A percentile compares a stretch with the other conserved stretches of the same genome.
Evolutionary conservation across 2,329 filamentous ascomycete species (phyloP).

Genomic region (Claviceps sp.): DNA sequence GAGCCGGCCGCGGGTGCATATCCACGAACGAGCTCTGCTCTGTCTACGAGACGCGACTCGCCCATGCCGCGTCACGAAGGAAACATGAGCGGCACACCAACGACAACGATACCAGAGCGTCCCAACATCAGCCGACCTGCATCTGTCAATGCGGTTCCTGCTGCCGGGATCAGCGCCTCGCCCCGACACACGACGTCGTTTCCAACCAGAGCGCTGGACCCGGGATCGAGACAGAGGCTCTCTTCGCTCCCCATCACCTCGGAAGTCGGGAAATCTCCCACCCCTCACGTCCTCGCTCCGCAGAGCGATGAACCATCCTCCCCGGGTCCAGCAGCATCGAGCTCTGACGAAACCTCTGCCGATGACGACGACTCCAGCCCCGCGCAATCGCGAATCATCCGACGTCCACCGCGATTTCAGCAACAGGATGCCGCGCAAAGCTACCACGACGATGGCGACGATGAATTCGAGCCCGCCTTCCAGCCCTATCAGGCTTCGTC

Average conservation of each 20-base stretch:
- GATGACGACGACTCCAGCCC: slow-evolving; percentile 37
- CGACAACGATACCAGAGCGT: slow-evolving; percentile 28
- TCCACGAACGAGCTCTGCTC: slow-evolving; percentile 34
- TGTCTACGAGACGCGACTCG: slow-evolving; percentile 46
- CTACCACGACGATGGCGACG: slow-evolving; percentile 39
- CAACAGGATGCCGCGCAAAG: slow-evolving; percentile 21
- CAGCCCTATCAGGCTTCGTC: slow-evolving; percentile 29
- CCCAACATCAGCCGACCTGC: slow-evolving; percentile 33
- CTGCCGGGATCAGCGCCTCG: slow-evolving; percentile 22
- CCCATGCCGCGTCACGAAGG: slow-evolving; percentile 35
- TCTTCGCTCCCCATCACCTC: slow-evolving; percentile 31
- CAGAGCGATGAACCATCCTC: slow-evolving; percentile 16
- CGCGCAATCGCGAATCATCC: slow-evolving; percentile 46
- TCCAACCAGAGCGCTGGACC: slow-evolving; percentile 15
- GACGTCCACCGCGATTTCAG: slow-evolving; percentile 41
- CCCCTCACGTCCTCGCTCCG: slow-evolving; percentile 7
- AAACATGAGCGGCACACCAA: slow-evolving; percentile 28
- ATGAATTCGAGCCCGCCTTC: slow-evolving; percentile 43
- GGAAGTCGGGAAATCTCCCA: slow-evolving; percentile 12
- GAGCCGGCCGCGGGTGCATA: slow-evolving; percentile 26
- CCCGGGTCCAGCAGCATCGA: slow-evolving; percentile 23
- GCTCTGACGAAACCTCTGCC: slow-evolving; percentile 28
- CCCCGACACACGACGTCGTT: slow-evolving; percentile 7
- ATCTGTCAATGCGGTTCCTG: slow-evolving; percentile 32
- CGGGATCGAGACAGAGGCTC: slow-evolving; percentile 23